Conservation (phyloP, 1,284 basidiomycete genomes). For the Ceratobasidium sp. region DNA sequence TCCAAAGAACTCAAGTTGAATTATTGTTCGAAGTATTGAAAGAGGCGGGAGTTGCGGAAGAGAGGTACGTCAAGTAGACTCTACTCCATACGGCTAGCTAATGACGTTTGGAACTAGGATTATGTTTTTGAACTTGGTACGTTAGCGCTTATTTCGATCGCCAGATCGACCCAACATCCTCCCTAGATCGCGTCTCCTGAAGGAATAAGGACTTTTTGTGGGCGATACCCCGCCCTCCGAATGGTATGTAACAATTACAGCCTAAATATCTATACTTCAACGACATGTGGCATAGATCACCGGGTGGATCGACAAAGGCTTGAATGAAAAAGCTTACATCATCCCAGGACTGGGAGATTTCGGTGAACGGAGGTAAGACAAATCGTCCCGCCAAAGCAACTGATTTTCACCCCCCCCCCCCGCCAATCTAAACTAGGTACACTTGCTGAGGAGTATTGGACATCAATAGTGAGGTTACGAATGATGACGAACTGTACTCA, state of each 20-base stretch:
- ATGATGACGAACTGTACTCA: too few relatives aligned
- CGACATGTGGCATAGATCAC: conserved; percentile 73
- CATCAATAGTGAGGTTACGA: too few relatives aligned
- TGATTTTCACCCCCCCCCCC: neutral
- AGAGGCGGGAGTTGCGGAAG: conserved; percentile 83
- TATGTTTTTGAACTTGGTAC: conserved; percentile 95
- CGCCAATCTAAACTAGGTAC: conserved; percentile 12
- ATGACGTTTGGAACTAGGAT: conserved; percentile 82
- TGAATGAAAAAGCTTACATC: conserved; percentile 92
- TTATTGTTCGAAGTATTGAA: conserved; percentile 72
- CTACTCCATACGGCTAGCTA: neutral
- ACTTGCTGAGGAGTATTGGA: neutral
- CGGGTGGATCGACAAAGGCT: conserved; percentile 96
- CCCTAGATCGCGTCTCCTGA: conserved; percentile 90
- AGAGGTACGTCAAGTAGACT: conserved; percentile 22
- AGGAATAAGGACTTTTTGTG: conserved; percentile 87
- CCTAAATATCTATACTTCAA: neutral
- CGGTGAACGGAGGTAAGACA: conserved; percentile 80
- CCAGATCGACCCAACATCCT: conserved; percentile 1
- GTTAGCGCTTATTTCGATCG: neutral
- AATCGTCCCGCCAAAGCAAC: neutral
- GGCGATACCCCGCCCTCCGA: conserved; percentile 83
- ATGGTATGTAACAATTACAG: conserved; percentile 71
- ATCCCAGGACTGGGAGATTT: conserved; percentile 93
- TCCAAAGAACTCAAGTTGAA: neutral